Evolutionary conservation across 805 yeast genomes (phyloP).

Genomic region (Pichia exigua): DNA sequence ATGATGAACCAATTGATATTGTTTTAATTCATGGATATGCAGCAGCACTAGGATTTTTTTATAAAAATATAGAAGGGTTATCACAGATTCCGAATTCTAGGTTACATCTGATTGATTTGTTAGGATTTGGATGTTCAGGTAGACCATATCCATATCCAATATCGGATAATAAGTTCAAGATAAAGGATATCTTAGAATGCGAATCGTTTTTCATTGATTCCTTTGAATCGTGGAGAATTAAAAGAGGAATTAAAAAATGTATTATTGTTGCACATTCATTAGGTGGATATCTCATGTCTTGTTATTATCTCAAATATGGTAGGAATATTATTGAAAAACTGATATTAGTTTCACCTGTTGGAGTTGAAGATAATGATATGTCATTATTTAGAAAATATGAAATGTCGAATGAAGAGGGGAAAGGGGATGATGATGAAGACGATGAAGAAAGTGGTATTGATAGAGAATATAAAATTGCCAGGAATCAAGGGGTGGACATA

Average conservation of each 20-base stretch:
- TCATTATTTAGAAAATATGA: slow-evolving; percentile 26
- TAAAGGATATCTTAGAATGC: slow-evolving; percentile 34
- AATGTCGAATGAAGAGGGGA: background rate
- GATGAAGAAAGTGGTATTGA: background rate
- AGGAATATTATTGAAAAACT: slow-evolving; percentile 41
- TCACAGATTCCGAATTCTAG: slow-evolving; percentile 44
- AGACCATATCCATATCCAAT: slow-evolving; percentile 36
- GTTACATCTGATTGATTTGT: slow-evolving; percentile 61
- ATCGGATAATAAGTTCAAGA: slow-evolving; percentile 10
- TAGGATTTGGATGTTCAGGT: slow-evolving; percentile 66
- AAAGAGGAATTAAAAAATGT: slow-evolving; percentile 40
- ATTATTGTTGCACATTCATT: slow-evolving; percentile 71
- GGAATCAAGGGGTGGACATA: slow-evolving; percentile 25
- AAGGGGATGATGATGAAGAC: background rate
- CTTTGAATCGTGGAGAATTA: slow-evolving; percentile 57
- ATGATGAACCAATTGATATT: slow-evolving; percentile 21
- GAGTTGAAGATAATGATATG: slow-evolving; percentile 58
- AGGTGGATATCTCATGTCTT: slow-evolving; percentile 67
- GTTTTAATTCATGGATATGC: slow-evolving; percentile 90
- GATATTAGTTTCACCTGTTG: slow-evolving; percentile 66
- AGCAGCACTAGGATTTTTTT: slow-evolving; percentile 78
- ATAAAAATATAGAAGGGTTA: slow-evolving; percentile 55
- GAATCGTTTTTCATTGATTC: slow-evolving; percentile 56
- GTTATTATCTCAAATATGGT: slow-evolving; percentile 57
- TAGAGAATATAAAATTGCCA: slow-evolving; percentile 14